Evolutionary conservation across 805 yeast species (phyloP).

Genomic region (Yarrowia sp.): DNA sequence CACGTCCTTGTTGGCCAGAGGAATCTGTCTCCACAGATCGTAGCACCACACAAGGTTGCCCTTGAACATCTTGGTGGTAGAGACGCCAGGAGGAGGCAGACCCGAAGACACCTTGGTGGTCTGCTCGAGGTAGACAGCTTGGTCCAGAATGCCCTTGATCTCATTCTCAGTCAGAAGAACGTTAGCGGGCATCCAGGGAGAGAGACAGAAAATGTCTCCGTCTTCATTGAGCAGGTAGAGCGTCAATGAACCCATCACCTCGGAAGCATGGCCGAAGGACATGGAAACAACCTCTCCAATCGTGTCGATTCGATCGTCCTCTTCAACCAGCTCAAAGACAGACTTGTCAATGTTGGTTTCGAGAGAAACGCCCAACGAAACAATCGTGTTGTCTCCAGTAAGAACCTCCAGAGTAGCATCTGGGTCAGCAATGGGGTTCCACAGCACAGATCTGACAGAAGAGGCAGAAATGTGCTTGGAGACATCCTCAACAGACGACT

Average conservation of each 20-base stretch:
- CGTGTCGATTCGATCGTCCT: slow-evolving; percentile 34
- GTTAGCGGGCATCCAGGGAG: slow-evolving; percentile 67
- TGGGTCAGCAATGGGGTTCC: slow-evolving; percentile 56
- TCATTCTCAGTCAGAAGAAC: slow-evolving; percentile 52
- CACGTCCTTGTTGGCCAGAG: slow-evolving; percentile 42
- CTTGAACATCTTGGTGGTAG: slow-evolving; percentile 38
- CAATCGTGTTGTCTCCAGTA: slow-evolving; percentile 49
- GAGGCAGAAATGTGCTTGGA: slow-evolving; percentile 46
- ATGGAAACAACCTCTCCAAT: slow-evolving; percentile 51
- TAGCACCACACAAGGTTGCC: slow-evolving; percentile 43
- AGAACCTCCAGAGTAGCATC: slow-evolving; percentile 57
- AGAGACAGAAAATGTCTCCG: slow-evolving; percentile 65
- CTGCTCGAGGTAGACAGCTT: slow-evolving; percentile 48
- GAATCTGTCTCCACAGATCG: slow-evolving; percentile 43
- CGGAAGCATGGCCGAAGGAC: slow-evolving; percentile 55
- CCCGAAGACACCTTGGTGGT: slow-evolving; percentile 38
- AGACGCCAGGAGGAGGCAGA: neutral
- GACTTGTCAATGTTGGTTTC: slow-evolving; percentile 3
- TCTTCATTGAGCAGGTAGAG: slow-evolving; percentile 61
- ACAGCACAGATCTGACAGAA: slow-evolving; percentile 52
- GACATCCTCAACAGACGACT: slow-evolving; percentile 45
- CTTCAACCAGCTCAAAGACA: slow-evolving; percentile 34
- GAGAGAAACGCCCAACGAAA: slow-evolving; percentile 51
- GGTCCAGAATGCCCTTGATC: slow-evolving; percentile 50
- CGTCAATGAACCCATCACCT: slow-evolving; percentile 56